phyloP scores from a whole-genome alignment of 257 asterid species.

The Capsicum baccatum region DNA sequence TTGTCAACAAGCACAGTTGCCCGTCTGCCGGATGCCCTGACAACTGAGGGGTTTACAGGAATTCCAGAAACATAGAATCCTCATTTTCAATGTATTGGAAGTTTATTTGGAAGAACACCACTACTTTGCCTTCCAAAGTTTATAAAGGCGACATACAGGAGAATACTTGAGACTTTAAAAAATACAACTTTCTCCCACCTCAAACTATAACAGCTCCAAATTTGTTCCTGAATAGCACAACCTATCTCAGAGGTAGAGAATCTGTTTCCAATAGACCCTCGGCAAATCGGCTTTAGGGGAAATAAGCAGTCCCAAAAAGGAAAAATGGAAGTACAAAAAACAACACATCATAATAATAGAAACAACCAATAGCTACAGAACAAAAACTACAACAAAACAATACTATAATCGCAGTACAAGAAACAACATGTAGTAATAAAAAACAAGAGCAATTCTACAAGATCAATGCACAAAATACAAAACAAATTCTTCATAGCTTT shows the following conservation, averaged over 20 bases:
- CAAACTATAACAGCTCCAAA: background rate
- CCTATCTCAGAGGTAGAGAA: background rate
- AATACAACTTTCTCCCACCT: background rate
- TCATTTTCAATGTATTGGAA: conserved; percentile 63
- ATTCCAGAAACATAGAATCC: conserved; percentile 53
- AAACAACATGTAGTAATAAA: too few relatives aligned
- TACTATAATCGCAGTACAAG: too few relatives aligned
- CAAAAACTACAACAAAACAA: too few relatives aligned
- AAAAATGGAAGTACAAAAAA: too few relatives aligned
- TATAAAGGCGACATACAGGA: background rate
- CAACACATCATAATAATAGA: too few relatives aligned
- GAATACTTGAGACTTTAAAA: background rate
- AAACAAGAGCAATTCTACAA: too few relatives aligned
- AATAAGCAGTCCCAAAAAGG: too few relatives aligned
- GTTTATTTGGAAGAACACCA: background rate
- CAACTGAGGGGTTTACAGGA: background rate
- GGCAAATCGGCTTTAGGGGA: too few relatives aligned
- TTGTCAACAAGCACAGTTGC: background rate
- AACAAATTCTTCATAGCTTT: background rate
- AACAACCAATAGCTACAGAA: too few relatives aligned
- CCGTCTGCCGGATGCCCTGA: background rate
- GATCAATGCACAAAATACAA: conserved; percentile 14
- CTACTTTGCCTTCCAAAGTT: background rate
- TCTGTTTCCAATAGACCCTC: too few relatives aligned
- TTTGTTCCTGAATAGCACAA: background rate